Conservation (phyloP, 345 rosid genomes). For the Populus ilicifolia region DNA sequence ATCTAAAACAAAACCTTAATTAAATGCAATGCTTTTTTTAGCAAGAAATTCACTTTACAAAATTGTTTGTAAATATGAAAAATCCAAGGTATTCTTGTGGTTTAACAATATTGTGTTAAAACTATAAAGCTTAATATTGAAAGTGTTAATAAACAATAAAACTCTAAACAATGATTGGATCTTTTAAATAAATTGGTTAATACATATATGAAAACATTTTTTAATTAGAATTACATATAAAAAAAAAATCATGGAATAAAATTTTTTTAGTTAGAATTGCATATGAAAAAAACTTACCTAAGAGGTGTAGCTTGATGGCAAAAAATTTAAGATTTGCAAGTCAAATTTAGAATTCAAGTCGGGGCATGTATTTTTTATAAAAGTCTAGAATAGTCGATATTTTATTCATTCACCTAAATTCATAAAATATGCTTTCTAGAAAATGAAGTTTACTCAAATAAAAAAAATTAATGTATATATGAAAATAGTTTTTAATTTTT, state of each 20-base stretch:
- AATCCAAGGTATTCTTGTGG: not conserved
- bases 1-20: not conserved
- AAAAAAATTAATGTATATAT: no score
- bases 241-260: no score
- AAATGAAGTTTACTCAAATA: no score
- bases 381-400: accelerated
- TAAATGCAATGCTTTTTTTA: not conserved
- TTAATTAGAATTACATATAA: no score
- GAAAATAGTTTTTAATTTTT: no score
- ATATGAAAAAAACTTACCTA: no score
- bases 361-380: no score
- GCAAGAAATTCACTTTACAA: not conserved
- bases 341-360: accelerated
- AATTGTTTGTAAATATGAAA: not conserved
- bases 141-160: not conserved
- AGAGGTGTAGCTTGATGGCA: accelerated
- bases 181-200: no score
- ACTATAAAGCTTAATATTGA: no score
- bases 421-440: accelerated
- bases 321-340: accelerated
- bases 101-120: not conserved
- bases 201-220: no score
- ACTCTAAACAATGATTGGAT: no score
- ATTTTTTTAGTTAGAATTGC: no score
- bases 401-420: accelerated